A percentile compares a stretch with the other conserved stretches of the same genome.
phyloP scores from a whole-genome alignment of 2,329 filamentous ascomycete species.

The Cryphonectria naterciae region DNA sequence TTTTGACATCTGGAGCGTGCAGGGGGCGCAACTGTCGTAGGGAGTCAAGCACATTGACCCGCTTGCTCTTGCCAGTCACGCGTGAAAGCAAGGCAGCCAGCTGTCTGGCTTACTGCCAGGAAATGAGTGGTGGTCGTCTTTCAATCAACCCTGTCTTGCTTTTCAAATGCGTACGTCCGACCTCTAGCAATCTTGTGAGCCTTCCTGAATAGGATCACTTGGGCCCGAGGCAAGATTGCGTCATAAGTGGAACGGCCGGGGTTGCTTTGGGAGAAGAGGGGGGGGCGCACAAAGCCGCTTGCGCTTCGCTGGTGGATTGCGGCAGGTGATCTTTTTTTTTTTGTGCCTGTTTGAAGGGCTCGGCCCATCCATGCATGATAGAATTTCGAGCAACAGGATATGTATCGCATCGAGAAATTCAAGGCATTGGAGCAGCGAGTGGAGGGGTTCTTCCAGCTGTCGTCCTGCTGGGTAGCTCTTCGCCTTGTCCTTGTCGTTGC shows the following conservation, averaged over 20 bases:
- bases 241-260: constrained; percentile 23
- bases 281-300: neutral
- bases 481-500: constrained; percentile 9
- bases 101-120: constrained; percentile 3
- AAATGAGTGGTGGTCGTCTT: constrained; percentile 4
- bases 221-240: constrained; percentile 22
- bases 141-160: constrained; percentile 5
- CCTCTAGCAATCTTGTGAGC: neutral
- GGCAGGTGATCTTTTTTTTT: neutral
- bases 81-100: neutral
- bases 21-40: constrained; percentile 5
- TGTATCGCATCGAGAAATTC: neutral
- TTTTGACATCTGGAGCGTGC: constrained; percentile 9
- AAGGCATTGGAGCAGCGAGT: neutral
- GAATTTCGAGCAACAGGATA: constrained; percentile 17
- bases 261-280: neutral
- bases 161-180: neutral
- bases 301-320: neutral
- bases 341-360: neutral
- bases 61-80: neutral
- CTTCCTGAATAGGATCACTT: constrained; percentile 3
- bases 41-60: neutral
- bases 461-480: neutral
- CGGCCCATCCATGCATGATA: neutral
- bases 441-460: neutral